These are phyloP conservation scores for Comarum palustre DNA, from an alignment of 306 rosid species.

Conservation along the genomic window DNA sequence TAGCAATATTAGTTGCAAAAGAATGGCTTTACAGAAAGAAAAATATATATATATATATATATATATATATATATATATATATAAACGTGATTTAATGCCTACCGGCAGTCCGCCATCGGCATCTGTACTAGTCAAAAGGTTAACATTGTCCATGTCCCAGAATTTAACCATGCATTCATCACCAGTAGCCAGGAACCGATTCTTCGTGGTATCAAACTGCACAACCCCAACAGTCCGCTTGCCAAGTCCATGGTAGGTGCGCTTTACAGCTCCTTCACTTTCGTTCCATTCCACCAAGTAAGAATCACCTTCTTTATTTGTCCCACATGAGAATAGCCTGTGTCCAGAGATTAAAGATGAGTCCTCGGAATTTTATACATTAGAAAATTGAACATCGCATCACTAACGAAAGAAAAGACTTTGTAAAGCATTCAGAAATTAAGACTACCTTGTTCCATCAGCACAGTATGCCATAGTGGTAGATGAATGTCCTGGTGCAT, in stretches of 20 bases:
- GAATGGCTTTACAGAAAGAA: slow-evolving; percentile 14
- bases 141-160: slow-evolving; percentile 95
- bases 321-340: slow-evolving; percentile 95
- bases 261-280: slow-evolving; percentile 99
- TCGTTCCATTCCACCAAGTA: slow-evolving; percentile 98
- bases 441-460: slow-evolving; percentile 80
- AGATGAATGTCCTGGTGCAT: slow-evolving; percentile 95
- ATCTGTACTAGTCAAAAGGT: slow-evolving; percentile 56
- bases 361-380: slow-evolving; percentile 17
- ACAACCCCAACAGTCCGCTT: slow-evolving; percentile 85
- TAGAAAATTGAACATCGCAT: background rate
- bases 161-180: slow-evolving; percentile 77
- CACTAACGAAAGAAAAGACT: background rate
- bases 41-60: background rate
- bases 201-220: slow-evolving; percentile 97
- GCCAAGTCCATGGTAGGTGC: slow-evolving; percentile 80
- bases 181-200: slow-evolving; percentile 90
- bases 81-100: slow-evolving; percentile 23
- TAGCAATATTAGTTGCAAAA: slow-evolving; percentile 31
- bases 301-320: slow-evolving; percentile 97
- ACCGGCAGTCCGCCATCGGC: slow-evolving; percentile 92
- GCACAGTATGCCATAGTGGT: slow-evolving; percentile 94
- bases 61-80: background rate
- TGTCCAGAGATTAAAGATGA: slow-evolving; percentile 23
- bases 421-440: slow-evolving; percentile 17